Evolutionary conservation across 257 asterid genomes (phyloP).

Genomic region (Ilex aquifolium): DNA sequence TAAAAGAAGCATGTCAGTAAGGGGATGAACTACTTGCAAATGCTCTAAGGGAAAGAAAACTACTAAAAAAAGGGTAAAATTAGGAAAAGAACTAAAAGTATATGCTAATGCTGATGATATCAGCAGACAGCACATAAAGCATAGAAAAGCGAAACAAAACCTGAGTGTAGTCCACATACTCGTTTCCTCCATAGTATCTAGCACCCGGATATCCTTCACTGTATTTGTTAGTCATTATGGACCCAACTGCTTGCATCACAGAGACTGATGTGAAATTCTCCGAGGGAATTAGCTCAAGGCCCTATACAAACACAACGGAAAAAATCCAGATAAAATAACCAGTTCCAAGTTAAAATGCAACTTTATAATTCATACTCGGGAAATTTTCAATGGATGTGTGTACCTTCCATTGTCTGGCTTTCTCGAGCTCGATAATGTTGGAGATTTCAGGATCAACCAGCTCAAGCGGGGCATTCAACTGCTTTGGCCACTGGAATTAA

Average conservation of each 20-base stretch:
- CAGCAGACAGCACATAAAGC: too few species aligned
- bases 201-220: constrained; percentile 98
- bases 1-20: not conserved
- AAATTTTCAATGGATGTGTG: not conserved
- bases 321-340: too few species aligned
- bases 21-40: not conserved
- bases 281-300: not conserved
- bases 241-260: constrained; percentile 95
- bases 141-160: not conserved
- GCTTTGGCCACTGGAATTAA: not conserved
- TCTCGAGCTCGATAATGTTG: not conserved
- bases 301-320: not conserved
- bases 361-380: too few species aligned
- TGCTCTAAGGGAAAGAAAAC: not conserved
- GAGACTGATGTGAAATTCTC: constrained; percentile 35
- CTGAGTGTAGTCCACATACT: constrained; percentile 24
- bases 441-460: not conserved
- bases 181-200: constrained; percentile 91
- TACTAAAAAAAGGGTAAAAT: not conserved
- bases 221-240: constrained; percentile 90
- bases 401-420: constrained; percentile 1
- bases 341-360: too few species aligned
- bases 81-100: not conserved
- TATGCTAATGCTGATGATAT: not conserved
- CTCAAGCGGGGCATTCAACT: not conserved